These are phyloP conservation scores for Venturia oleaginea DNA, from an alignment of 2,329 filamentous ascomycete species.

Conservation along the genomic window DNA sequence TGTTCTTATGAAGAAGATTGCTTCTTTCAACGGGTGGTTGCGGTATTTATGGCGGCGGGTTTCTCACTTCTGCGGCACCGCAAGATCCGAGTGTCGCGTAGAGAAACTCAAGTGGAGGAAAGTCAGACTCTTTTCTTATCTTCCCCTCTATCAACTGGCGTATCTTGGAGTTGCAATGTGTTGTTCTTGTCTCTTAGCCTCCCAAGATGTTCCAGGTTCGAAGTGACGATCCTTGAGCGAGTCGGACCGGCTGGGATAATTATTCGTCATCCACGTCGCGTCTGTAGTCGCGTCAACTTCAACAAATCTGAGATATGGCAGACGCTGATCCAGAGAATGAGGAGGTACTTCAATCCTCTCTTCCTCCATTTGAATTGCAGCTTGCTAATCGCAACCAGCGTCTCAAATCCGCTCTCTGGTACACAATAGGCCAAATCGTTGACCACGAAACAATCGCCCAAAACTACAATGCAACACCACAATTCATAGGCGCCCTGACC, in stretches of 20 bases:
- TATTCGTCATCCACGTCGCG: slow-evolving; percentile 1
- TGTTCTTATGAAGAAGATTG: background rate
- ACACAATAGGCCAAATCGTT: slow-evolving; percentile 51
- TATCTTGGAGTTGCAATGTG: background rate
- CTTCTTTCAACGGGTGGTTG: background rate
- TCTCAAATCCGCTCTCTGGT: slow-evolving; percentile 35
- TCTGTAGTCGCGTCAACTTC: slow-evolving; percentile 5
- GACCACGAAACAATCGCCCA: slow-evolving; percentile 52
- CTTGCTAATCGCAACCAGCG: slow-evolving; percentile 30
- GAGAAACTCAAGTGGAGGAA: background rate
- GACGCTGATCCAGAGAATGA: slow-evolving; percentile 9
- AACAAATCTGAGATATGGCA: slow-evolving; percentile 11
- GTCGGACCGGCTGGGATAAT: background rate
- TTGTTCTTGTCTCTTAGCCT: background rate
- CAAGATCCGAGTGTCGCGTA: background rate
- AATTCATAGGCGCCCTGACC: slow-evolving; percentile 51
- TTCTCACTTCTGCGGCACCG: background rate
- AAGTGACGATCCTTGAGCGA: background rate
- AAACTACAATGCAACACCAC: slow-evolving; percentile 25
- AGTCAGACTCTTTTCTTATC: background rate
- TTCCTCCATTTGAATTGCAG: background rate
- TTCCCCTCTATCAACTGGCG: background rate
- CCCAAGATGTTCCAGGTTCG: background rate
- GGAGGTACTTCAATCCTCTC: background rate
- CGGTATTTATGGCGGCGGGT: slow-evolving; percentile 1